phyloP scores from a whole-genome alignment of 2,329 filamentous ascomycete genomes.

The Talaromyces marneffei region DNA sequence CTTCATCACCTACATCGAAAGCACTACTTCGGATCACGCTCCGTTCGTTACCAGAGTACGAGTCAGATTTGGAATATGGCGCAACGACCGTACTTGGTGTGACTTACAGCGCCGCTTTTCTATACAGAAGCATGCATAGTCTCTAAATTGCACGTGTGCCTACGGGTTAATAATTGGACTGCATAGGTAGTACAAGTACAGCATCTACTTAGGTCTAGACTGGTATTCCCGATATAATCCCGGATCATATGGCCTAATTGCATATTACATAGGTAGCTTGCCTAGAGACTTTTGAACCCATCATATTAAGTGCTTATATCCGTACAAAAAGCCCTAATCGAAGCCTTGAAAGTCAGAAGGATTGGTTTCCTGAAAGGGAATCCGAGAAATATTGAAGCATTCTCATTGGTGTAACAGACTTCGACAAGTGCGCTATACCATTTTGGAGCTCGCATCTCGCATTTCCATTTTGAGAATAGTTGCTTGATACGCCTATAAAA shows the following conservation, averaged over 20 bases:
- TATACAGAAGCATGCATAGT: background rate
- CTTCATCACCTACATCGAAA: too few species aligned
- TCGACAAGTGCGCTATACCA: background rate
- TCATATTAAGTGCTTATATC: background rate
- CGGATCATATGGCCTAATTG: background rate
- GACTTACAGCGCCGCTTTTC: background rate
- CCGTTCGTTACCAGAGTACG: too few species aligned
- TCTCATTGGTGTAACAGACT: background rate
- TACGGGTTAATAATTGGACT: background rate
- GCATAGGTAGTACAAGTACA: background rate
- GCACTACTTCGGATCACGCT: too few species aligned
- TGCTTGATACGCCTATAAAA: background rate
- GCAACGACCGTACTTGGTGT: background rate
- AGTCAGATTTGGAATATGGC: background rate
- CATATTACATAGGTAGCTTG: background rate
- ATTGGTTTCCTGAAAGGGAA: background rate
- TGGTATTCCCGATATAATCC: background rate
- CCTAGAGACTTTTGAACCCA: background rate
- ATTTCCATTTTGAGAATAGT: conserved; percentile 5
- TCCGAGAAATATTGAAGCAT: background rate
- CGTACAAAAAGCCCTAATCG: background rate
- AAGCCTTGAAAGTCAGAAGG: background rate
- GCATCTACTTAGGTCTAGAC: background rate
- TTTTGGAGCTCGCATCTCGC: conserved; percentile 7
- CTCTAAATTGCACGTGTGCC: background rate